Base-by-base conservation (phyloP, 2,329 filamentous ascomycete genomes). In the Didymella exigua region DNA sequence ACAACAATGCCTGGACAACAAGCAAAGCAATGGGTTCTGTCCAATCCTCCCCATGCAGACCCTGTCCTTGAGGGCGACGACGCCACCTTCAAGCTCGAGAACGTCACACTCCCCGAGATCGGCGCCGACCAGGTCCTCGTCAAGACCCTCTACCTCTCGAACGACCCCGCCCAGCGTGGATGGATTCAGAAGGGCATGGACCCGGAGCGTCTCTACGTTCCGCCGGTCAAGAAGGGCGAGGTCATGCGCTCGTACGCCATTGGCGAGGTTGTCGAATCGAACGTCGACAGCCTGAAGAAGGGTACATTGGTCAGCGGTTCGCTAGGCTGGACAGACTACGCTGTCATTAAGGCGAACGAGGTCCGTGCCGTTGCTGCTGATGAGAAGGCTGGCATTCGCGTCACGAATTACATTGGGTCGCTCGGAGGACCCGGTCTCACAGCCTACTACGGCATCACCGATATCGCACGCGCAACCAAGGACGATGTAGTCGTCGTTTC, bases 401-500 rank as follows among this genome's bases (percentile, higher is more conserved):
- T 74, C 21, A 81, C 78, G 19, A 76, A 79, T 53, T 81, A 77
- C 60, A 65, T 82, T 23, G 80, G 79, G 13, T 73, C 76, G 2
- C 71, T 86, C 24, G 78, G 78, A 5, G 63, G 66, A 9, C 72
- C 77, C 2, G 88, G 88, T 5, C 66, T 92, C 51, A 92, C 90
- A 0, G 89, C 89, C 2, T 93, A 90, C 77, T 88, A 89, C 60
- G 89, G 90, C 23, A 84, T 93, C 70, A 75, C 84, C 21, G 82
- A 89, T 52, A 82, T 92, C 43, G 89, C 83, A 14, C 77, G 86
- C 46, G 83, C 88, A 19, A 84, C 85, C 67, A 73, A 82, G 0
- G 87, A 87, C 7, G 88, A 93, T 62, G 84, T 86, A 0, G 88
- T 93, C 1, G 88, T 93, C 8, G 87, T 93, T 0, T 89, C 86